A percentile compares a stretch with the other conserved stretches of the same genome.
Evolutionary conservation across 352 stramenopile genomes (phyloP).

Genomic region (Globisporangium solare): DNA sequence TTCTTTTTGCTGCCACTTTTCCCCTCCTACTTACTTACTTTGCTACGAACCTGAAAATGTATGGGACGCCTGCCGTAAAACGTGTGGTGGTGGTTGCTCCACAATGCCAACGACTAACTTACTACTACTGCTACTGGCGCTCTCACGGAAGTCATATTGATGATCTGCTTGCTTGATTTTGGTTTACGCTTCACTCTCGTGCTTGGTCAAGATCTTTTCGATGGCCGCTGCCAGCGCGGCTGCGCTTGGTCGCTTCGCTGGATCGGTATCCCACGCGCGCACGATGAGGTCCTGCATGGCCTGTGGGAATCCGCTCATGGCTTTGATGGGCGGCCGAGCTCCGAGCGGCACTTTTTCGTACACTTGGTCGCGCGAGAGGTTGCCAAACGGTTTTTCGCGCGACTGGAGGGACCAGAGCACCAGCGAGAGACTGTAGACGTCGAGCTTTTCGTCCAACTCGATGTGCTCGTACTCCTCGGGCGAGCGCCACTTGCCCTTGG

Average conservation of each 20-base stretch:
- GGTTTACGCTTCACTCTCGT: constrained; percentile 20
- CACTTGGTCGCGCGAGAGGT: constrained; percentile 41
- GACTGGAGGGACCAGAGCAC: constrained; percentile 61
- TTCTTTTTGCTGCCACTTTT: too few relatives aligned
- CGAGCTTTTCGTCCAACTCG: constrained; percentile 50
- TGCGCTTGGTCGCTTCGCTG: constrained; percentile 41
- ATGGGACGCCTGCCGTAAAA: too few relatives aligned
- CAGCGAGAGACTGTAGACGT: constrained; percentile 68
- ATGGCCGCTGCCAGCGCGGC: constrained; percentile 45
- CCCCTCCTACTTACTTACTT: too few relatives aligned
- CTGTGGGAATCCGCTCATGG: constrained; percentile 54
- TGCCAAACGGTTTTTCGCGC: constrained; percentile 39
- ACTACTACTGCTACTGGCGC: too few relatives aligned
- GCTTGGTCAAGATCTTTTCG: constrained; percentile 38
- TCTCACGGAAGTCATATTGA: neutral
- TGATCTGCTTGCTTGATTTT: constrained; percentile 29
- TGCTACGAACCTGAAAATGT: too few relatives aligned
- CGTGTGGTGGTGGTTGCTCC: too few relatives aligned
- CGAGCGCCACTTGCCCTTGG: constrained; percentile 77
- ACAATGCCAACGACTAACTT: too few relatives aligned
- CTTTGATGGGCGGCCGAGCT: constrained; percentile 31
- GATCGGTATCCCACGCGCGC: constrained; percentile 44
- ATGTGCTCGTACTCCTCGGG: constrained; percentile 61
- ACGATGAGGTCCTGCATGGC: constrained; percentile 66
- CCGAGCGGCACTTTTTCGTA: constrained; percentile 50